A percentile compares a stretch with the other conserved stretches of the same genome.
These are phyloP conservation scores for Malassezia arunalokei DNA, from an alignment of 1,284 basidiomycete genomes.

Conservation along the genomic window DNA sequence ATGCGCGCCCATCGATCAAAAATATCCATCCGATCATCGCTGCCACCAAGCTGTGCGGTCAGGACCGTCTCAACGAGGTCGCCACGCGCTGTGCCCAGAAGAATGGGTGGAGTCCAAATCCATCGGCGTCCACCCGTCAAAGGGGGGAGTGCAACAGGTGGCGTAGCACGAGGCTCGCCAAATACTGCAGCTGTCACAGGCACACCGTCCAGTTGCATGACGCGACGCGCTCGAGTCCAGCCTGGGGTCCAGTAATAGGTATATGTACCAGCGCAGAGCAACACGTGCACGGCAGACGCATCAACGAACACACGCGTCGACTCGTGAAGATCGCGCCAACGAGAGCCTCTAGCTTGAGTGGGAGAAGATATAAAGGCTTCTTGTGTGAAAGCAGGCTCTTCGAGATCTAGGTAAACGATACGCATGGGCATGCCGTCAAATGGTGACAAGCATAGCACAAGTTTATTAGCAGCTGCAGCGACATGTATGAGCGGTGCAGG, in stretches of 20 bases:
- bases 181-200: slow-evolving; percentile 79
- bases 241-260: slow-evolving; percentile 64
- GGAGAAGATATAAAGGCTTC: slow-evolving; percentile 38
- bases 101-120: slow-evolving; percentile 59
- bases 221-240: slow-evolving; percentile 30
- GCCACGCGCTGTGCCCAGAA: slow-evolving; percentile 60
- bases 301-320: slow-evolving; percentile 50
- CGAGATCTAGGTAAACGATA: slow-evolving; percentile 40
- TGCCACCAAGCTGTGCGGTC: slow-evolving; percentile 48
- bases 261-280: slow-evolving; percentile 75
- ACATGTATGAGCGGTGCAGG: slow-evolving; percentile 34
- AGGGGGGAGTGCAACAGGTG: neutral
- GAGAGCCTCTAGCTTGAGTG: slow-evolving; percentile 22
- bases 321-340: slow-evolving; percentile 18
- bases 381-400: slow-evolving; percentile 33
- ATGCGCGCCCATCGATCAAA: slow-evolving; percentile 41
- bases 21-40: slow-evolving; percentile 23
- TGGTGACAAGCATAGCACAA: slow-evolving; percentile 34
- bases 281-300: slow-evolving; percentile 75
- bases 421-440: slow-evolving; percentile 21
- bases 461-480: slow-evolving; percentile 36
- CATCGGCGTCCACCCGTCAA: slow-evolving; percentile 10
- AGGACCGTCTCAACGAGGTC: slow-evolving; percentile 55
- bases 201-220: slow-evolving; percentile 62
- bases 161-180: slow-evolving; percentile 51